Base-by-base conservation (phyloP, 495 filamentous ascomycete genomes). In the Neurospora sp. region DNA sequence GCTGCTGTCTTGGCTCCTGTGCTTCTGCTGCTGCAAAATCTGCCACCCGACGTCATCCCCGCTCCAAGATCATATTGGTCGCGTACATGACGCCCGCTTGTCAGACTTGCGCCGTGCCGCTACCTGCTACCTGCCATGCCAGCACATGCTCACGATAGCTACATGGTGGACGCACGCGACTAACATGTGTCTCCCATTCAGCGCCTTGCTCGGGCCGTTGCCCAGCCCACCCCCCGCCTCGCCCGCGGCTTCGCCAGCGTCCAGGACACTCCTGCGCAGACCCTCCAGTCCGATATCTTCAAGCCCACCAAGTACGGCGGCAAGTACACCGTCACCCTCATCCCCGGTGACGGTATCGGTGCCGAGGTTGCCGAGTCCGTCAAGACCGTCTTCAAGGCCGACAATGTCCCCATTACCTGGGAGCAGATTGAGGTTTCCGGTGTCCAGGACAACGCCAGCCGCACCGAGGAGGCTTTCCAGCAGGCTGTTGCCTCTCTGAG, bases 261-360 rank as follows among this genome's bases (percentile, higher is more conserved):
- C 72, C 88, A 91, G 83, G 88, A 90, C 75, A 91, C 94, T 79
- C 92, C 96, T 79, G 93, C 95, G 88, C 93, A 96, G 87, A 75
- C 90, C 48, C 85, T 96, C 72, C 89, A 92, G 83, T 88, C 90
- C 76, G 94, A 97, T 80, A 92, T 97, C 81, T 97, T 97, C 89
- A 96, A 97, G 88, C 96, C 96, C 72, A 97, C 96, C 79, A 99
- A 98, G 85, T 98, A 95, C 85, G 96, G 96, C 77, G 94, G 96
- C 82, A 99, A 98, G 86, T 98, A 98, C 89, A 98, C 96, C 20
- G 94, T 97, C 76, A 98, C 96, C 70, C 88, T 99, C 74, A 98
- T 99, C 82, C 96, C 96, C 77, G 95, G 96, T 83, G 96, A 99
- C 81, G 96, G 96, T 85, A 97, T 99, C 79, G 96, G 96, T 83